Percentiles rank a stretch among this genome's conserved stretches.
phyloP scores from a whole-genome alignment of 805 yeast genomes.

The Deakozyma indianensis region DNA sequence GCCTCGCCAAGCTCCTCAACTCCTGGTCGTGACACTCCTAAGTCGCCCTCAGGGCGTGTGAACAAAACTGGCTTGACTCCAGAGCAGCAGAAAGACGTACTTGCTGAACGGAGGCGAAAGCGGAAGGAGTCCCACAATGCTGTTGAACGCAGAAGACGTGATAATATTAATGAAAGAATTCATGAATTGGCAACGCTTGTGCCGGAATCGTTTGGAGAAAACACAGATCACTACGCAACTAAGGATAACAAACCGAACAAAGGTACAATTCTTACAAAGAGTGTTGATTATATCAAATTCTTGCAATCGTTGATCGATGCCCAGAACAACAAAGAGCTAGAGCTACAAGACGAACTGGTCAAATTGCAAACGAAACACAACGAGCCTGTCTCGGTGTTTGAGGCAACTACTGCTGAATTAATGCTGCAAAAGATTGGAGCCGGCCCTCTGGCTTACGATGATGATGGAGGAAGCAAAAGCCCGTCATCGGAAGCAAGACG shows the following conservation, averaged over 20 bases:
- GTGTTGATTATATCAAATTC: conserved; percentile 67
- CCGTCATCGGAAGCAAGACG: neutral
- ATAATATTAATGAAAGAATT: conserved; percentile 76
- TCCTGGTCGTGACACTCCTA: neutral
- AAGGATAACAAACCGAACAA: conserved; percentile 55
- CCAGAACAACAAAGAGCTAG: conserved; percentile 67
- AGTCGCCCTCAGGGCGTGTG: conserved; percentile 6
- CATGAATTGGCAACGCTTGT: conserved; percentile 69
- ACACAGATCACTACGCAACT: neutral
- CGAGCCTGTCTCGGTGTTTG: conserved; percentile 29
- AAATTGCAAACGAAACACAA: conserved; percentile 33
- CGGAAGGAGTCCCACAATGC: conserved; percentile 88
- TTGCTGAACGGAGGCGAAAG: conserved; percentile 60
- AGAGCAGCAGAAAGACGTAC: conserved; percentile 20
- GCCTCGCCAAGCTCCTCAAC: neutral
- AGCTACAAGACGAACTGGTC: conserved; percentile 45
- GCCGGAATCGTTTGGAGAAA: conserved; percentile 34
- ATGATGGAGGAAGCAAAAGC: conserved; percentile 1
- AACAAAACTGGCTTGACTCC: conserved; percentile 6
- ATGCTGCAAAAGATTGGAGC: conserved; percentile 1
- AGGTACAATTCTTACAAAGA: conserved; percentile 57
- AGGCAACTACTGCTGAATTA: conserved; percentile 65
- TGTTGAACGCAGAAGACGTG: conserved; percentile 84
- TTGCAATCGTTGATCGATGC: conserved; percentile 50
- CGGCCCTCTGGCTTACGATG: neutral